Percentiles rank a stretch among this genome's conserved stretches.
Conservation (phyloP, 148 eudicot species). For the Cornus suecica region DNA sequence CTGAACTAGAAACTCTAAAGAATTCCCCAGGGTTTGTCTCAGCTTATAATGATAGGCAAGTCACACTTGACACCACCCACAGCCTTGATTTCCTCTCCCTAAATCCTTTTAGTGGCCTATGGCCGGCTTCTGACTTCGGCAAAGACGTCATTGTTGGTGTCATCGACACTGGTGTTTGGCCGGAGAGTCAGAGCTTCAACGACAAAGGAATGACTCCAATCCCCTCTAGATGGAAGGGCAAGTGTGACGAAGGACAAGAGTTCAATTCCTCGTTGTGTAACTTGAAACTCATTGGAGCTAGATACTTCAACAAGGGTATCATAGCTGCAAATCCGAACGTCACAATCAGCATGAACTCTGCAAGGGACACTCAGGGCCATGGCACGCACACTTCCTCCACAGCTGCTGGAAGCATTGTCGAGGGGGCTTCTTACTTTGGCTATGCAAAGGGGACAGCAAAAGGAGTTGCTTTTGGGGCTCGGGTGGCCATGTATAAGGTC, state of each 20-base stretch:
- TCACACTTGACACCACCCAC: slow-evolving; percentile 49
- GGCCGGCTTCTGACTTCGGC: slow-evolving; percentile 61
- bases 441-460: slow-evolving; percentile 28
- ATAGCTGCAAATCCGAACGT: slow-evolving; percentile 30
- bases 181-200: slow-evolving; percentile 53
- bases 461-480: slow-evolving; percentile 25
- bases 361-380: slow-evolving; percentile 27
- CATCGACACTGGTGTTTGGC: slow-evolving; percentile 69
- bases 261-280: slow-evolving; percentile 51
- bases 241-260: slow-evolving; percentile 40
- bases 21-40: slow-evolving; percentile 38
- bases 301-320: slow-evolving; percentile 52
- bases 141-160: slow-evolving; percentile 51
- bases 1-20: slow-evolving; percentile 37
- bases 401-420: slow-evolving; percentile 21
- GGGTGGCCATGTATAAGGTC: slow-evolving; percentile 31
- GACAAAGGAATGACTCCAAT: slow-evolving; percentile 45
- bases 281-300: slow-evolving; percentile 53
- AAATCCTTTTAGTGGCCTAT: slow-evolving; percentile 37
- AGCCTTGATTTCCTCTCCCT: slow-evolving; percentile 50
- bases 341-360: slow-evolving; percentile 27
- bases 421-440: slow-evolving; percentile 22
- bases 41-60: slow-evolving; percentile 32
- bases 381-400: slow-evolving; percentile 35
- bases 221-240: slow-evolving; percentile 53